Conservation (phyloP, 2,329 filamentous ascomycete species). For the Ceratocystis ficicola region DNA sequence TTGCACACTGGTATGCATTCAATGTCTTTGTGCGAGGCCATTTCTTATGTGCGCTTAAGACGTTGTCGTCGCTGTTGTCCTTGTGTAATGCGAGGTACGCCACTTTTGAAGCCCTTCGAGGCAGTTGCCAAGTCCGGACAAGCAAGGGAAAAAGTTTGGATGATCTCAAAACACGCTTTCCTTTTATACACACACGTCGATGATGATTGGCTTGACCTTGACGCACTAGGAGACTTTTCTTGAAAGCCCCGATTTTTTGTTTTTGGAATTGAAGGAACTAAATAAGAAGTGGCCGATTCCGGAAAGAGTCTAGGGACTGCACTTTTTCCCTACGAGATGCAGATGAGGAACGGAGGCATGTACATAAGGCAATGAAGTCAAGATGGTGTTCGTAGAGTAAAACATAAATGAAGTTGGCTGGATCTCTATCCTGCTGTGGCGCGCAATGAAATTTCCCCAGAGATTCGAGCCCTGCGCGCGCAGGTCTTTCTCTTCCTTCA, state of each 20-base stretch:
- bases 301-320: neutral
- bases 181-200: neutral
- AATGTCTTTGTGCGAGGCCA: too few species aligned
- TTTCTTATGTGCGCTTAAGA: too few species aligned
- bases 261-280: neutral
- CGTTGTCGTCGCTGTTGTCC: too few species aligned
- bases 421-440: neutral
- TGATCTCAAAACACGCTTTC: neutral
- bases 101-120: neutral
- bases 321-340: neutral
- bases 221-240: neutral
- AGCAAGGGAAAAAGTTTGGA: constrained; percentile 6
- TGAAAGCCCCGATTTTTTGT: neutral
- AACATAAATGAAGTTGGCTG: neutral
- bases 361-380: neutral
- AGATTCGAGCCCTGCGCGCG: too few species aligned
- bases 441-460: neutral
- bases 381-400: neutral
- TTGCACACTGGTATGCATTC: neutral
- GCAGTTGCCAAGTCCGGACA: neutral
- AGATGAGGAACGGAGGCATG: neutral
- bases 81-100: constrained; percentile 4
- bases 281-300: constrained; percentile 1
- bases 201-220: neutral
- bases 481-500: neutral